Percentiles rank a stretch among this genome's conserved stretches.
phyloP scores from a whole-genome alignment of 495 filamentous ascomycete species.

The Geopyxis carbonaria region DNA sequence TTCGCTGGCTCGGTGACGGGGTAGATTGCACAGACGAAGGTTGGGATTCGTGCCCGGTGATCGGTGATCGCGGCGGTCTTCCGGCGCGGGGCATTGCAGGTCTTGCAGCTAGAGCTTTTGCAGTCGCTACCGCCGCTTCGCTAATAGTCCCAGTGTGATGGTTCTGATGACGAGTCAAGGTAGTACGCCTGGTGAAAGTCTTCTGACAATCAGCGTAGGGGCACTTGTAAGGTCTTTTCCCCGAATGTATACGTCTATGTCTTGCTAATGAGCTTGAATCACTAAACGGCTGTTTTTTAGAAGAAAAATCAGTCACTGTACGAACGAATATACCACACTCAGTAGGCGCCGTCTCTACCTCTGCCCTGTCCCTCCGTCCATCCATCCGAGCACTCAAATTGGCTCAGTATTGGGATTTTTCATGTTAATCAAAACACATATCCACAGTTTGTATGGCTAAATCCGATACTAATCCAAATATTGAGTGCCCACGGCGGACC shows the following conservation, averaged over 20 bases:
- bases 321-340: neutral
- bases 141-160: slow-evolving; percentile 91
- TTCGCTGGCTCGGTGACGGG: slow-evolving; percentile 64
- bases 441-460: too few relatives aligned
- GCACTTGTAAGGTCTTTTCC: slow-evolving; percentile 92
- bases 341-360: too few relatives aligned
- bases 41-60: slow-evolving; percentile 58
- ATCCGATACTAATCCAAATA: too few relatives aligned
- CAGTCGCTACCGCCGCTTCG: slow-evolving; percentile 77
- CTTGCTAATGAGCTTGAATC: slow-evolving; percentile 90
- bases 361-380: too few relatives aligned
- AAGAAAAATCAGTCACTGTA: slow-evolving; percentile 16
- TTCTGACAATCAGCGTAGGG: slow-evolving; percentile 96
- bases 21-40: slow-evolving; percentile 70
- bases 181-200: slow-evolving; percentile 91
- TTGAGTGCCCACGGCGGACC: too few relatives aligned
- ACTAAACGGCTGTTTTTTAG: slow-evolving; percentile 65
- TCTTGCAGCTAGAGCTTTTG: slow-evolving; percentile 55
- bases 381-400: too few relatives aligned
- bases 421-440: too few relatives aligned
- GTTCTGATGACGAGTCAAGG: slow-evolving; percentile 87
- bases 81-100: slow-evolving; percentile 37
- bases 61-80: slow-evolving; percentile 45
- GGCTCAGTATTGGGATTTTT: too few relatives aligned
- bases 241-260: slow-evolving; percentile 88